Conservation (phyloP, 1,284 basidiomycete genomes). For the Microbotryomycetes sp. region DNA sequence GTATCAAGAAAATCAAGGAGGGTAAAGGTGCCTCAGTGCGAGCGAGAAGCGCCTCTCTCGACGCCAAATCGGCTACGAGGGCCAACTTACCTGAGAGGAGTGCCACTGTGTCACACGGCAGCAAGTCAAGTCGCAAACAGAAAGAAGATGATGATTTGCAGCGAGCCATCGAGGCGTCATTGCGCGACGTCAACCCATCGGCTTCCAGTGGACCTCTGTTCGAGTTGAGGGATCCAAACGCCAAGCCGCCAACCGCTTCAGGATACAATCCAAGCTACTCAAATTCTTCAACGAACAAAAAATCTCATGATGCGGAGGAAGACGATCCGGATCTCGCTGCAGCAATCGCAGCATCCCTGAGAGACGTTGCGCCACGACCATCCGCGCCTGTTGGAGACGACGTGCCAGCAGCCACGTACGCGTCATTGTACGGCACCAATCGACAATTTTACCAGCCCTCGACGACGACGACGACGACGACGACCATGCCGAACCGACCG, state of each 20-base stretch:
- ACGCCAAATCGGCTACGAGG: conserved; percentile 2
- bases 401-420: conserved; percentile 10
- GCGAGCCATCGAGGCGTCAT: conserved; percentile 83
- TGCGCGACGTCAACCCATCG: conserved; percentile 45
- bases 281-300: conserved; percentile 51
- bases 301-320: conserved; percentile 59
- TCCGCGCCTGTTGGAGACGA: conserved; percentile 17
- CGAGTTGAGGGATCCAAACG: not conserved
- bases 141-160: conserved; percentile 83
- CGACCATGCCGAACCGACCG: not conserved
- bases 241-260: conserved; percentile 43
- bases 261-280: conserved; percentile 64
- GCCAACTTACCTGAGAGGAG: conserved; percentile 32
- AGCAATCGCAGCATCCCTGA: conserved; percentile 90
- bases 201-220: conserved; percentile 3
- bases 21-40: conserved; percentile 17
- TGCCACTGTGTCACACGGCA: conserved; percentile 32
- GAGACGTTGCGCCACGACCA: conserved; percentile 66
- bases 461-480: not conserved
- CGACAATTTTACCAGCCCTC: not conserved
- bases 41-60: conserved; percentile 14
- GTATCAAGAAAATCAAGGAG: conserved; percentile 60
- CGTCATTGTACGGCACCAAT: conserved; percentile 10
- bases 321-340: conserved; percentile 88
- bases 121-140: conserved; percentile 32